A percentile compares a stretch with the other conserved stretches of the same genome.
These are phyloP conservation scores for Suhomyces canberraensis DNA, from an alignment of 805 yeast species.

Conservation along the genomic window DNA sequence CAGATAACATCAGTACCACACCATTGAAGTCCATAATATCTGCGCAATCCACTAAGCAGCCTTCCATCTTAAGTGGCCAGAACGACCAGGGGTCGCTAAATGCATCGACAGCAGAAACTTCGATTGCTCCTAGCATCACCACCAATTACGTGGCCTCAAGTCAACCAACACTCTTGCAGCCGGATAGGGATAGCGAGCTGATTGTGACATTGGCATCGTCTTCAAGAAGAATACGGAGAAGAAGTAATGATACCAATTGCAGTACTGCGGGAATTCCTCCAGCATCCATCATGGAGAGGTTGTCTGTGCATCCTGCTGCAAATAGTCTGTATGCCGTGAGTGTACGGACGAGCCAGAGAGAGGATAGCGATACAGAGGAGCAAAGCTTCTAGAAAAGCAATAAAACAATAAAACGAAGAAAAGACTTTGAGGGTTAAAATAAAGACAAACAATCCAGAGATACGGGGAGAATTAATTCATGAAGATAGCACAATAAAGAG, in stretches of 20 bases:
- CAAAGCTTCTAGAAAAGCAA: too few species aligned
- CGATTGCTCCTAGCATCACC: constrained; percentile 43
- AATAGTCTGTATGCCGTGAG: constrained; percentile 18
- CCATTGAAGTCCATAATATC: constrained; percentile 48
- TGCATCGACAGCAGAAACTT: constrained; percentile 50
- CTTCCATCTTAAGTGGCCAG: constrained; percentile 34
- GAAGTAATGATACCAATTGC: constrained; percentile 53
- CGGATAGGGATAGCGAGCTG: constrained; percentile 40
- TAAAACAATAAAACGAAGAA: too few species aligned
- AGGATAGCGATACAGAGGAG: too few species aligned
- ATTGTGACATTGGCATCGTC: constrained; percentile 43
- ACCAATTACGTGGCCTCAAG: constrained; percentile 9
- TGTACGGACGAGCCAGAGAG: constrained; percentile 13
- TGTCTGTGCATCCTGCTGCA: constrained; percentile 32
- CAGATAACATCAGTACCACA: constrained; percentile 45
- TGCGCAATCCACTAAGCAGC: constrained; percentile 36
- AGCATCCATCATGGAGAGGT: constrained; percentile 63
- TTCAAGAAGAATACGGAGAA: constrained; percentile 35
- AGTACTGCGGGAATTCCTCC: constrained; percentile 71
- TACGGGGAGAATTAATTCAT: too few species aligned
- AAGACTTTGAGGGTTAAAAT: too few species aligned
- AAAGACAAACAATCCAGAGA: too few species aligned
- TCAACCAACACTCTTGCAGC: background rate
- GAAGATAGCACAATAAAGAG: too few species aligned
- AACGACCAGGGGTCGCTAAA: constrained; percentile 30